phyloP scores from a whole-genome alignment of 1,139 yeast species.

The Lipomyces yarrowii region DNA sequence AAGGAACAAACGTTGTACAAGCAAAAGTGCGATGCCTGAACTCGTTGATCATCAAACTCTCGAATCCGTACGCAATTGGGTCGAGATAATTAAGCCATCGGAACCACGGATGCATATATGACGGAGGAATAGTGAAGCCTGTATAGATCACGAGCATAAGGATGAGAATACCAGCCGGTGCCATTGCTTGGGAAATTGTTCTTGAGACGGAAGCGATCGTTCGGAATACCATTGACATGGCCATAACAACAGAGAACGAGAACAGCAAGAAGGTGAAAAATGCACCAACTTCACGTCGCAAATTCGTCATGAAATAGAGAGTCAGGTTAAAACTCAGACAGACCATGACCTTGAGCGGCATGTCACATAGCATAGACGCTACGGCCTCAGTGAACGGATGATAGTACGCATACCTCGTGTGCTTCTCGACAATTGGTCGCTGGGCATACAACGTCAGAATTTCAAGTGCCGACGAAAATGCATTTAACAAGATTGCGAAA shows the following conservation, averaged over 20 bases:
- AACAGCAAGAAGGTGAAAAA: constrained; percentile 70
- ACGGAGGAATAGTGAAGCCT: constrained; percentile 66
- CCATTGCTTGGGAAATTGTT: constrained; percentile 68
- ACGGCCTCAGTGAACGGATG: constrained; percentile 80
- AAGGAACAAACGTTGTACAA: constrained; percentile 54
- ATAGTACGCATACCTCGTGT: constrained; percentile 71
- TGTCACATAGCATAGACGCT: constrained; percentile 68
- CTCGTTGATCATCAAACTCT: constrained; percentile 54
- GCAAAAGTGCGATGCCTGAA: constrained; percentile 50
- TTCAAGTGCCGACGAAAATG: constrained; percentile 76
- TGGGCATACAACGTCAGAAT: constrained; percentile 71
- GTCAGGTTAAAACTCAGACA: constrained; percentile 63
- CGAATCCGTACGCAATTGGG: constrained; percentile 53
- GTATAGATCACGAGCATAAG: constrained; percentile 65
- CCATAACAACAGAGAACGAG: constrained; percentile 56
- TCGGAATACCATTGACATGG: constrained; percentile 75
- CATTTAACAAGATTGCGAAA: constrained; percentile 76
- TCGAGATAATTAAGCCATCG: constrained; percentile 55
- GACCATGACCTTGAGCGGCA: constrained; percentile 63
- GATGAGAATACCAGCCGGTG: constrained; percentile 68
- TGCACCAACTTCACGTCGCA: constrained; percentile 66
- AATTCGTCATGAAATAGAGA: constrained; percentile 67
- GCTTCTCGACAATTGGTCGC: constrained; percentile 79
- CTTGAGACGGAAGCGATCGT: constrained; percentile 66
- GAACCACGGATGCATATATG: constrained; percentile 56